Evolutionary conservation across 129 eudicot genomes (phyloP).

Genomic region (Tagetes erecta): DNA sequence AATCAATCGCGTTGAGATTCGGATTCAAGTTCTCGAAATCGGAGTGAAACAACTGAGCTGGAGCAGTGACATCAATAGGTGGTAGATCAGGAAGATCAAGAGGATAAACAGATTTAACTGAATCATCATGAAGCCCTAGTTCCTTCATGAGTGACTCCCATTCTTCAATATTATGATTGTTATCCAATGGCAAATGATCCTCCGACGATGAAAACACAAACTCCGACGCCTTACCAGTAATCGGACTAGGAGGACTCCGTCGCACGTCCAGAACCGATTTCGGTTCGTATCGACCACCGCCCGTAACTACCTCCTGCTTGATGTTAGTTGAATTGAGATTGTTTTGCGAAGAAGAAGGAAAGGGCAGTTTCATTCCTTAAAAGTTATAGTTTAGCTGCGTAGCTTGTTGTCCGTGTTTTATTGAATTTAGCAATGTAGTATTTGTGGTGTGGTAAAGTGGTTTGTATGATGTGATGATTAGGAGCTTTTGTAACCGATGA

Average conservation of each 20-base stretch:
- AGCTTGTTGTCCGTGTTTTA: too few species aligned
- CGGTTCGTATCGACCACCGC: constrained; percentile 67
- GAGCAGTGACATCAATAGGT: constrained; percentile 29
- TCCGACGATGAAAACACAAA: constrained; percentile 31
- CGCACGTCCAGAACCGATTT: constrained; percentile 86
- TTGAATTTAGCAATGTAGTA: too few species aligned
- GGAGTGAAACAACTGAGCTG: constrained; percentile 39
- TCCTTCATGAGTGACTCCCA: constrained; percentile 92
- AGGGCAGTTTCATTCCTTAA: constrained; percentile 91
- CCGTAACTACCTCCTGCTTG: constrained; percentile 21
- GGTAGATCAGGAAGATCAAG: constrained; percentile 57
- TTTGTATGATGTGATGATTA: constrained; percentile 40
- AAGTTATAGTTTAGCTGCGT: not conserved
- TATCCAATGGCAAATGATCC: constrained; percentile 44
- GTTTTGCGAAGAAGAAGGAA: constrained; percentile 50
- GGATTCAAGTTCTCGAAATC: constrained; percentile 47
- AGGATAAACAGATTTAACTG: constrained; percentile 39
- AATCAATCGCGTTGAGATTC: constrained; percentile 42
- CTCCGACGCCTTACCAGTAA: constrained; percentile 34
- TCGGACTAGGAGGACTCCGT: constrained; percentile 70
- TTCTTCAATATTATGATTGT: constrained; percentile 49
- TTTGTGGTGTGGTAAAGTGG: not conserved
- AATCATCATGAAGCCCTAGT: constrained; percentile 85
- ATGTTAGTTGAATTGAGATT: constrained; percentile 30
- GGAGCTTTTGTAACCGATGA: constrained; percentile 52